phyloP scores from a whole-genome alignment of 257 asterid genomes.

The Asclepias syriaca region DNA sequence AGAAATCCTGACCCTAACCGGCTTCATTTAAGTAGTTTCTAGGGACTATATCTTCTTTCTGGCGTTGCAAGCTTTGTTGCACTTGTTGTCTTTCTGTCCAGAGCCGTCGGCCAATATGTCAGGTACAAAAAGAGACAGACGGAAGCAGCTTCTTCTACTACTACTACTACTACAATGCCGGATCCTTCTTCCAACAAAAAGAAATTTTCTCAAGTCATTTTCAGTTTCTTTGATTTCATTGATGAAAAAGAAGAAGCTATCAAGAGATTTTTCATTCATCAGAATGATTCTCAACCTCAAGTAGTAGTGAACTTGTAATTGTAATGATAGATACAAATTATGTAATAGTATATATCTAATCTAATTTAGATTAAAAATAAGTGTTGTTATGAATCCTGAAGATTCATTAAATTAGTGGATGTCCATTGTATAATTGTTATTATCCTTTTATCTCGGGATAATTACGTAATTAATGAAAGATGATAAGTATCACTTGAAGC shows the following conservation, averaged over 20 bases:
- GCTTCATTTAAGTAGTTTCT: conserved; percentile 66
- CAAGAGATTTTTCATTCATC: conserved; percentile 28
- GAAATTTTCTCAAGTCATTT: conserved; percentile 18
- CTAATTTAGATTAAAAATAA: too few species aligned
- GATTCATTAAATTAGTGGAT: too few species aligned
- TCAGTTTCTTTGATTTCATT: conserved; percentile 32
- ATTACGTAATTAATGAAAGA: too few species aligned
- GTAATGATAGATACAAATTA: too few species aligned
- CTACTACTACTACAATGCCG: conserved; percentile 7
- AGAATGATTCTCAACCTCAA: conserved; percentile 18
- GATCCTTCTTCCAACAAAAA: conserved; percentile 14
- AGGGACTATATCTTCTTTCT: conserved; percentile 69
- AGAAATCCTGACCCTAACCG: conserved; percentile 46
- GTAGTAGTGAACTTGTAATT: background rate
- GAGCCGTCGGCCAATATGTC: conserved; percentile 24
- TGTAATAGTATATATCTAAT: too few species aligned
- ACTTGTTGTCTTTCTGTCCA: conserved; percentile 16
- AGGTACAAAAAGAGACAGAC: conserved; percentile 25
- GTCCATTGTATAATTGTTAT: too few species aligned
- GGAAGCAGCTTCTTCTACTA: conserved; percentile 22
- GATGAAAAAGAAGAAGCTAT: conserved; percentile 43
- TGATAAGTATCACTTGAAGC: too few species aligned
- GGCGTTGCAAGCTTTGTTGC: conserved; percentile 31
- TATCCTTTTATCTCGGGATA: too few species aligned
- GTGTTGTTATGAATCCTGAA: too few species aligned